Conservation (phyloP, 2,329 filamentous ascomycete genomes). For the Colletotrichum abscissum region DNA sequence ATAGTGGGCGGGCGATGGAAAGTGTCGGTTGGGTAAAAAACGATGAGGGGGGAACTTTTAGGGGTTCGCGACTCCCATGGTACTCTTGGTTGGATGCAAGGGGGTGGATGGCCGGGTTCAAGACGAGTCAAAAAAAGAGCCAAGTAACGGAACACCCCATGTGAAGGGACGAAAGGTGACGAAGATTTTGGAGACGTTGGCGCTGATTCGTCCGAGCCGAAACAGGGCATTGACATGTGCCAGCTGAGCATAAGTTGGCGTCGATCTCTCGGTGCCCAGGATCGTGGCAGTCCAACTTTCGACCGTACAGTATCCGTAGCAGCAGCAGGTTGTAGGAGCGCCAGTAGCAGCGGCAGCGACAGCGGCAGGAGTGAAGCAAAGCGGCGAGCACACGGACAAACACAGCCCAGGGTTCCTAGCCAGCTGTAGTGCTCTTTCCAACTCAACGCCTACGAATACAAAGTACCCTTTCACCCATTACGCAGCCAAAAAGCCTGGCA, state of each 20-base stretch:
- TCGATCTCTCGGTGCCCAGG: conserved; percentile 11
- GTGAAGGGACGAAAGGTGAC: conserved; percentile 32
- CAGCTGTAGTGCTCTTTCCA: not conserved
- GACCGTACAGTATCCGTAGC: not conserved
- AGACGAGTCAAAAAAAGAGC: conserved; percentile 15
- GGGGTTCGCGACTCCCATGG: conserved; percentile 21
- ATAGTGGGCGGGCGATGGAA: not conserved
- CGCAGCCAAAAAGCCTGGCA: not conserved
- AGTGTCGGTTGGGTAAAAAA: not conserved
- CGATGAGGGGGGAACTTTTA: conserved; percentile 16
- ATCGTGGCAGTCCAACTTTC: not conserved
- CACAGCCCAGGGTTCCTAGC: not conserved
- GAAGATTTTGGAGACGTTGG: conserved; percentile 27
- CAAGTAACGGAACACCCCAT: conserved; percentile 14
- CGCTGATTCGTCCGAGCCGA: conserved; percentile 34
- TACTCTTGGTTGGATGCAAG: conserved; percentile 19
- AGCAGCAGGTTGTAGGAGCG: not conserved
- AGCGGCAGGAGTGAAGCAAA: not conserved
- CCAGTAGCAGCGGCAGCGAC: conserved; percentile 1
- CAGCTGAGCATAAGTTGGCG: conserved; percentile 24
- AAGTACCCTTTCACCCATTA: not conserved
- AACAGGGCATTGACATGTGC: conserved; percentile 37
- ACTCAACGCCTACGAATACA: not conserved
- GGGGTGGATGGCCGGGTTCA: conserved; percentile 4
- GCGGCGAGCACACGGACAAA: conserved; percentile 1